Evolutionary conservation across 2,329 filamentous ascomycete genomes (phyloP).

Genomic region (Penicillium freii): DNA sequence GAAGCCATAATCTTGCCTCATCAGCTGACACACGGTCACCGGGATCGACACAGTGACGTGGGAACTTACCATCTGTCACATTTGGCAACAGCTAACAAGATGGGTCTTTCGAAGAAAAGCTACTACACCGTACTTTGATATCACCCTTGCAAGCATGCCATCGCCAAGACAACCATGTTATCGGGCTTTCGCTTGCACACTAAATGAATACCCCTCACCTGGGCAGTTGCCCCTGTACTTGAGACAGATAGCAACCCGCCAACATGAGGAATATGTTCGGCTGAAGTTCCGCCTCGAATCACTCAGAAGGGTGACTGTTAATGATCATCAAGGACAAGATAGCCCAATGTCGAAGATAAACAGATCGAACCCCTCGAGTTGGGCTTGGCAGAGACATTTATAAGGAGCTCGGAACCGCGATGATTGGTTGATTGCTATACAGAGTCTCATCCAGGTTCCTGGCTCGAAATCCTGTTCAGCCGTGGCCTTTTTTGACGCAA

Average conservation of each 20-base stretch:
- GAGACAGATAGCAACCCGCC: neutral
- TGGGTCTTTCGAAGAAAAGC: neutral
- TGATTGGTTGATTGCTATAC: too few relatives aligned
- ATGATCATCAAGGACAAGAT: neutral
- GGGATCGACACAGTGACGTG: conserved; percentile 27
- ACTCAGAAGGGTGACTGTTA: too few relatives aligned
- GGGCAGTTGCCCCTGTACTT: neutral
- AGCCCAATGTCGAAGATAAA: neutral
- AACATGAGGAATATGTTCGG: neutral
- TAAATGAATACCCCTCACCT: neutral
- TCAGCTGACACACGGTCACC: conserved; percentile 35
- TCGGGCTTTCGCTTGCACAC: neutral
- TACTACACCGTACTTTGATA: neutral
- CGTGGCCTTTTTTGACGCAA: too few relatives aligned
- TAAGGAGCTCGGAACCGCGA: too few relatives aligned
- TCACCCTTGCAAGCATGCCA: neutral
- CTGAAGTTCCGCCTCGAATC: neutral
- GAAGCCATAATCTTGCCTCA: neutral
- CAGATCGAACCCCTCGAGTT: too few relatives aligned
- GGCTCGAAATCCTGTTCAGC: too few relatives aligned
- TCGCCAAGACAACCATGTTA: neutral
- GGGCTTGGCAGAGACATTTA: too few relatives aligned
- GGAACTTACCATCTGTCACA: neutral
- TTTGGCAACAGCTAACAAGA: neutral
- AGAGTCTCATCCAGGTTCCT: neutral